Conservation (phyloP, 192 early-diverging fungal genomes). For the Podila horticola region DNA sequence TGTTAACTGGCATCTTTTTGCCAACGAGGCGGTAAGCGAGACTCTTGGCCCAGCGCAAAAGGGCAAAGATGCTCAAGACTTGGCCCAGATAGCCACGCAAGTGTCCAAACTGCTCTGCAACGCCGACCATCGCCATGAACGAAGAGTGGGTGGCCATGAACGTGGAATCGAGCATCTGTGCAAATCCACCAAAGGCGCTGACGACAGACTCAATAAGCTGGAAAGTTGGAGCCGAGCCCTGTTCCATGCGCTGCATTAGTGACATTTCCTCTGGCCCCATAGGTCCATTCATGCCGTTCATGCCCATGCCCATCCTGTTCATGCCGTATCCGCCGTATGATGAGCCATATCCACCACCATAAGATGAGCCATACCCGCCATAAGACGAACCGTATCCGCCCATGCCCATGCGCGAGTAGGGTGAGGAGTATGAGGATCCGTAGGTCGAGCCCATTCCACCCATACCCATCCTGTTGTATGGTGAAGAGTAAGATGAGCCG, state of each 20-base stretch:
- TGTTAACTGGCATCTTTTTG: constrained; percentile 71
- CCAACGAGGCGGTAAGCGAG: constrained; percentile 75
- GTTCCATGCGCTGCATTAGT: constrained; percentile 86
- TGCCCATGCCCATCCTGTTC: constrained; percentile 51
- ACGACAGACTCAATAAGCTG: constrained; percentile 93
- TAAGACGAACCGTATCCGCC: constrained; percentile 62
- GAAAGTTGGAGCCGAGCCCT: constrained; percentile 92
- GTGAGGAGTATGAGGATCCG: constrained; percentile 47
- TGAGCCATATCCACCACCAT: constrained; percentile 40
- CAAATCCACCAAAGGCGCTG: constrained; percentile 96
- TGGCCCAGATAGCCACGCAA: constrained; percentile 87
- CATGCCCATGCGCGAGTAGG: constrained; percentile 43
- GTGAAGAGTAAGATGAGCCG: constrained; percentile 56
- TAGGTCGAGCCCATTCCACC: constrained; percentile 51
- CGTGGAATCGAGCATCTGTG: constrained; percentile 98
- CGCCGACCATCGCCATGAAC: constrained; percentile 96
- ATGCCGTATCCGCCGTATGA: constrained; percentile 50
- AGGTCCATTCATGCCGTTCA: constrained; percentile 63
- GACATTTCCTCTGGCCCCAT: constrained; percentile 74
- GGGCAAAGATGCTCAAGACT: constrained; percentile 81
- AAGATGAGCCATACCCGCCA: constrained; percentile 59
- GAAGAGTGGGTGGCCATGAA: constrained; percentile 95
- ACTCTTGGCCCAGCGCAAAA: constrained; percentile 76
- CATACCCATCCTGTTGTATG: constrained; percentile 43
- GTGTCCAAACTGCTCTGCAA: constrained; percentile 98